phyloP scores from a whole-genome alignment of 139 green algal species.

The Coelastrella sp. region DNA sequence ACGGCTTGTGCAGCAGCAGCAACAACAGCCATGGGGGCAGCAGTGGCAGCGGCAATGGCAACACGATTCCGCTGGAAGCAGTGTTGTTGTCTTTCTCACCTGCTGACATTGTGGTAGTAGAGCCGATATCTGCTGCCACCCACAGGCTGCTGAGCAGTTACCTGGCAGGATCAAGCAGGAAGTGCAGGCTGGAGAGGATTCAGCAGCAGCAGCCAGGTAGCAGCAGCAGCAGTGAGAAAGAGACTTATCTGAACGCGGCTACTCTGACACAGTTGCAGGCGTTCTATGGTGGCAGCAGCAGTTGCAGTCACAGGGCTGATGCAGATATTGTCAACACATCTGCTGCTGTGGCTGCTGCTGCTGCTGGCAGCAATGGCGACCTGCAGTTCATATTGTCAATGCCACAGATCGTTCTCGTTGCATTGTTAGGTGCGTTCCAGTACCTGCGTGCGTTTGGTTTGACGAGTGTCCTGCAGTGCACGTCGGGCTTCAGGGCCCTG shows the following conservation, averaged over 20 bases:
- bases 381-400: slow-evolving; percentile 55
- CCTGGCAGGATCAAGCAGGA: slow-evolving; percentile 37
- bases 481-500: slow-evolving; percentile 39
- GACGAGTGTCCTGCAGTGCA: slow-evolving; percentile 69
- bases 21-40: slow-evolving; percentile 46
- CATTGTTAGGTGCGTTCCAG: slow-evolving; percentile 69
- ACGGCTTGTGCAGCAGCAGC: slow-evolving; percentile 62
- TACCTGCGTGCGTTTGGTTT: slow-evolving; percentile 80
- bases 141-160: slow-evolving; percentile 62
- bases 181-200: slow-evolving; percentile 12
- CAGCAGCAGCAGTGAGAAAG: slow-evolving; percentile 3
- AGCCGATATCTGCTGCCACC: slow-evolving; percentile 54
- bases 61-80: slow-evolving; percentile 75
- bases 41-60: slow-evolving; percentile 51
- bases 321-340: neutral
- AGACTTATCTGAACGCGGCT: neutral
- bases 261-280: neutral
- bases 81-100: slow-evolving; percentile 73
- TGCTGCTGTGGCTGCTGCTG: neutral
- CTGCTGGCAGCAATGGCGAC: neutral
- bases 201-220: slow-evolving; percentile 6
- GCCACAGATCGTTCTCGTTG: slow-evolving; percentile 65
- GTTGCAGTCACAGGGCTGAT: neutral
- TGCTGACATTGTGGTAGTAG: slow-evolving; percentile 77
- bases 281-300: neutral